Conservation (phyloP, 257 asterid genomes). For the Petunia secreta region DNA sequence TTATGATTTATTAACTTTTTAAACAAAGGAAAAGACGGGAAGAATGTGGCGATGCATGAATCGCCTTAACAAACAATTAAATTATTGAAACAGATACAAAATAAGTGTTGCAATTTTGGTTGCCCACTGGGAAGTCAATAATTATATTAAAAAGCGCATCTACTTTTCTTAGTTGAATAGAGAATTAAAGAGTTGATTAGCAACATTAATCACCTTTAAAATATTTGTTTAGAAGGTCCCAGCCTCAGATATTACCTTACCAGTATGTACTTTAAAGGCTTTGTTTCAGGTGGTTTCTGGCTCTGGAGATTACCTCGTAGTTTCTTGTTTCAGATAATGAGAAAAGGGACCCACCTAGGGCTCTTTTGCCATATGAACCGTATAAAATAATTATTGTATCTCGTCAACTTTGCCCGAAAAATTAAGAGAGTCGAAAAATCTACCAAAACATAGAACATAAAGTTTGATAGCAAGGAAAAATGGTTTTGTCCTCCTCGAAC, state of each 20-base stretch:
- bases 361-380: neutral
- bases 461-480: too few species aligned
- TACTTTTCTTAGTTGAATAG: neutral
- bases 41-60: neutral
- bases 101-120: neutral
- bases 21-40: neutral
- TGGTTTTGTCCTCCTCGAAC: too few species aligned
- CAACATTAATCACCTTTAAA: constrained; percentile 22
- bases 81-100: neutral
- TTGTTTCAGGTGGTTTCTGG: constrained; percentile 4
- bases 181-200: neutral
- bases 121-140: constrained; percentile 13
- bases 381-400: neutral
- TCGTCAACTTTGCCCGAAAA: neutral
- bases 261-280: neutral
- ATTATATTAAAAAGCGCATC: neutral
- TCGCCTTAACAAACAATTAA: neutral
- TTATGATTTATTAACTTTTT: neutral
- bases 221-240: neutral
- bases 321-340: neutral
- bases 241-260: neutral
- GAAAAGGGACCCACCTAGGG: neutral
- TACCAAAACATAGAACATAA: too few species aligned
- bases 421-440: too few species aligned
- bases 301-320: neutral